These are phyloP conservation scores for Gymnopilus junonius DNA, from an alignment of 768 basidiomycete species.

Conservation along the genomic window DNA sequence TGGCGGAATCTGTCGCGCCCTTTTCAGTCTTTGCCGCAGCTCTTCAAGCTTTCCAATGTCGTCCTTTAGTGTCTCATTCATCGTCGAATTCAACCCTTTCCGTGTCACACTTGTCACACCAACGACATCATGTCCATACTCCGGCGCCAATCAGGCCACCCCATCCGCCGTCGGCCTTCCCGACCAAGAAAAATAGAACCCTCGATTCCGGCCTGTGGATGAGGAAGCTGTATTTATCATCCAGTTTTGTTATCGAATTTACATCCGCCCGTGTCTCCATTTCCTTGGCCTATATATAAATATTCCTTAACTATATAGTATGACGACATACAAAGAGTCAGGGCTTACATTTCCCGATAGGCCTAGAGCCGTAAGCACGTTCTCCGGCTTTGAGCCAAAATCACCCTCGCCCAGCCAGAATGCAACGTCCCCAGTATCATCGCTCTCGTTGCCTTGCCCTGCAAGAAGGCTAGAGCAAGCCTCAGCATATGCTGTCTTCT, in stretches of 20 bases:
- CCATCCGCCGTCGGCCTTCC: slow-evolving; percentile 20
- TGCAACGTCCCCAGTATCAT: slow-evolving; percentile 57
- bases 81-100: slow-evolving; percentile 11
- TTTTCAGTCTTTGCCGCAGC: slow-evolving; percentile 18
- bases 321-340: slow-evolving; percentile 2
- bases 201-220: slow-evolving; percentile 13
- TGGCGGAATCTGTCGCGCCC: slow-evolving; percentile 26
- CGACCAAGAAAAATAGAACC: slow-evolving; percentile 17
- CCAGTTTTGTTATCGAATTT: slow-evolving; percentile 6
- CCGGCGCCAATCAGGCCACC: slow-evolving; percentile 27
- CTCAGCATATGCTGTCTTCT: slow-evolving; percentile 41
- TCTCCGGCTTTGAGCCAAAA: slow-evolving; percentile 29
- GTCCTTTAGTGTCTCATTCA: slow-evolving; percentile 19
- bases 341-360: slow-evolving; percentile 11
- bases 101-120: slow-evolving; percentile 14
- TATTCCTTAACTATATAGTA: slow-evolving; percentile 9
- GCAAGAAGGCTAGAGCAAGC: slow-evolving; percentile 57
- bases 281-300: slow-evolving; percentile 2
- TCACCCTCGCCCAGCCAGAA: slow-evolving; percentile 54
- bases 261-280: slow-evolving; percentile 5
- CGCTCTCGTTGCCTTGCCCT: slow-evolving; percentile 57
- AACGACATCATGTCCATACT: slow-evolving; percentile 40
- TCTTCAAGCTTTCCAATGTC: slow-evolving; percentile 24
- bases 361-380: slow-evolving; percentile 25
- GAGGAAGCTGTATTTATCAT: slow-evolving; percentile 19